These are phyloP conservation scores for Annulohypoxylon truncatum DNA, from an alignment of 2,329 filamentous ascomycete species.

Conservation along the genomic window DNA sequence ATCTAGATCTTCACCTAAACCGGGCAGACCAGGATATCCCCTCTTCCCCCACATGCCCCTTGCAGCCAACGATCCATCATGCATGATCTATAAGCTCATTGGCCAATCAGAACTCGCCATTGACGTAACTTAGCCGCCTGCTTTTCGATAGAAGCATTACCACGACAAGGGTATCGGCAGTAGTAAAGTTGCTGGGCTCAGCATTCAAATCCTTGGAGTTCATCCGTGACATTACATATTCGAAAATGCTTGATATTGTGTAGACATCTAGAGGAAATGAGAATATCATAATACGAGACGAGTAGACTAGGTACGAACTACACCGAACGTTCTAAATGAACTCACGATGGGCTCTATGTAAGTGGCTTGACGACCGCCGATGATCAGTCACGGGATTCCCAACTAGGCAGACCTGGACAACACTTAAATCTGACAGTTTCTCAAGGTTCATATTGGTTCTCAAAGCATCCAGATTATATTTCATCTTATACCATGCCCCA, in stretches of 20 bases:
- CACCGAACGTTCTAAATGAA: no score
- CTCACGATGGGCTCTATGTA: neutral
- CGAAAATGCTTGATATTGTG: no score
- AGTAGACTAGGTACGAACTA: neutral
- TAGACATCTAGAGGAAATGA: no score
- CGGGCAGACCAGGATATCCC: neutral
- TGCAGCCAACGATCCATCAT: conserved; percentile 10
- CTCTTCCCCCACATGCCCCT: conserved; percentile 5
- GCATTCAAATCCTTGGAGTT: neutral
- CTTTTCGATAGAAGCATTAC: conserved; percentile 2
- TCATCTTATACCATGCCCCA: neutral
- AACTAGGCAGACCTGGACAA: neutral
- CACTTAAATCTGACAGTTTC: neutral
- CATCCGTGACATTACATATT: neutral
- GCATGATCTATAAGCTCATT: conserved; percentile 8
- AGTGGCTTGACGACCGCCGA: neutral
- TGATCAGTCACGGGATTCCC: neutral
- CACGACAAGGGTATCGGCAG: conserved; percentile 1
- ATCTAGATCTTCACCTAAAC: no score
- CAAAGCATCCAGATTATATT: neutral
- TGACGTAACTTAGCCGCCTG: conserved; percentile 18
- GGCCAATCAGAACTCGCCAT: conserved; percentile 8
- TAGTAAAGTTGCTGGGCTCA: neutral
- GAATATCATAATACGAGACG: neutral
- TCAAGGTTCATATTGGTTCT: neutral